phyloP scores from a whole-genome alignment of 1,284 basidiomycete species.

The Exsudoporus floridanus region DNA sequence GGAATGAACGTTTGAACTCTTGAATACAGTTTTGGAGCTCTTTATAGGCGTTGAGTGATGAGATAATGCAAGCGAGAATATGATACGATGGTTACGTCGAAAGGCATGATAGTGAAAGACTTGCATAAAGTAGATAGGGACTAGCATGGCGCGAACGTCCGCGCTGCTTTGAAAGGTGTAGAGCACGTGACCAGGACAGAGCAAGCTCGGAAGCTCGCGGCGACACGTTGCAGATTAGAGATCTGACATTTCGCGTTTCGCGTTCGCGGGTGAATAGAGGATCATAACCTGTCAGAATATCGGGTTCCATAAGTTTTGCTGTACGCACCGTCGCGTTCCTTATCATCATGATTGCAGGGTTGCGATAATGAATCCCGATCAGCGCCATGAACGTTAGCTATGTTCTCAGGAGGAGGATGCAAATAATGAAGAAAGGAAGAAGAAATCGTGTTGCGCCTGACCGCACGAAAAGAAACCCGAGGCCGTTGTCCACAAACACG shows the following conservation, averaged over 20 bases:
- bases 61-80: constrained; percentile 6
- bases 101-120: constrained; percentile 22
- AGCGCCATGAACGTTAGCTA: background rate
- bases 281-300: background rate
- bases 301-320: background rate
- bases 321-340: background rate
- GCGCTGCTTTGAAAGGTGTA: background rate
- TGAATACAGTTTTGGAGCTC: background rate
- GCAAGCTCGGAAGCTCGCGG: constrained; percentile 37
- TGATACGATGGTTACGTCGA: constrained; percentile 11
- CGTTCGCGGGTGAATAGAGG: constrained; percentile 1
- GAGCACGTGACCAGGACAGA: constrained; percentile 37
- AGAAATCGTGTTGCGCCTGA: background rate
- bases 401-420: background rate
- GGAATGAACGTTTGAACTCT: background rate
- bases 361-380: background rate
- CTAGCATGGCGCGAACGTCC: background rate
- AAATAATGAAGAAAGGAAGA: background rate
- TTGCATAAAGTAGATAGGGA: constrained; percentile 20
- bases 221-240: constrained; percentile 31
- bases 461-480: constrained; percentile 6
- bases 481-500: constrained; percentile 7
- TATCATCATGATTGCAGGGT: background rate
- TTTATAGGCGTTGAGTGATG: constrained; percentile 19
- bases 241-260: constrained; percentile 6